phyloP scores from a whole-genome alignment of 1,139 yeast species.

The Insectozyma bohioensis region DNA sequence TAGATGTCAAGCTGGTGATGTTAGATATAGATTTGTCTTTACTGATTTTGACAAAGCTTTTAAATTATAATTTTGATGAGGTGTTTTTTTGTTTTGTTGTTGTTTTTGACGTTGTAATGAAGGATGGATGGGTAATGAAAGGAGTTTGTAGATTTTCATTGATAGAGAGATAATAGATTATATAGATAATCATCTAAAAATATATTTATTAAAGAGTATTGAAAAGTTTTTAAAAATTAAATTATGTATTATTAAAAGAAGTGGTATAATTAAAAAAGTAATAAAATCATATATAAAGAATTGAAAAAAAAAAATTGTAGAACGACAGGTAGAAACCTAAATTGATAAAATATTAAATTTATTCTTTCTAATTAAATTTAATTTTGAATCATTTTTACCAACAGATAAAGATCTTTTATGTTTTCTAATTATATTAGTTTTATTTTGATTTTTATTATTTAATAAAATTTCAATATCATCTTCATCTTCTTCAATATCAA shows the following conservation, averaged over 20 bases:
- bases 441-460: constrained; percentile 15
- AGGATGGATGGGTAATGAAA: no score
- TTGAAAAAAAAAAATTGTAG: constrained; percentile 1
- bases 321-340: background rate
- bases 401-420: constrained; percentile 40
- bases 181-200: no score
- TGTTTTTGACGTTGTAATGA: no score
- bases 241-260: no score
- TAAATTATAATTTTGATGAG: constrained; percentile 3
- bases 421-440: constrained; percentile 16
- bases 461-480: constrained; percentile 26
- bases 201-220: no score
- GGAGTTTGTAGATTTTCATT: no score
- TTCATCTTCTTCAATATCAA: constrained; percentile 17
- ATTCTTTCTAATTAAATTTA: constrained; percentile 34
- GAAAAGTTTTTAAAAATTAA: no score
- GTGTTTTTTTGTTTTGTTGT: background rate
- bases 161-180: no score
- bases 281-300: background rate
- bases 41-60: constrained; percentile 53
- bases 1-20: constrained; percentile 47
- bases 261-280: no score
- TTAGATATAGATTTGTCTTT: constrained; percentile 63
- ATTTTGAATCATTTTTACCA: constrained; percentile 40
- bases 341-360: constrained; percentile 14